Conservation (phyloP, 2,329 filamentous ascomycete genomes). For the Diaporthe caulivora region DNA sequence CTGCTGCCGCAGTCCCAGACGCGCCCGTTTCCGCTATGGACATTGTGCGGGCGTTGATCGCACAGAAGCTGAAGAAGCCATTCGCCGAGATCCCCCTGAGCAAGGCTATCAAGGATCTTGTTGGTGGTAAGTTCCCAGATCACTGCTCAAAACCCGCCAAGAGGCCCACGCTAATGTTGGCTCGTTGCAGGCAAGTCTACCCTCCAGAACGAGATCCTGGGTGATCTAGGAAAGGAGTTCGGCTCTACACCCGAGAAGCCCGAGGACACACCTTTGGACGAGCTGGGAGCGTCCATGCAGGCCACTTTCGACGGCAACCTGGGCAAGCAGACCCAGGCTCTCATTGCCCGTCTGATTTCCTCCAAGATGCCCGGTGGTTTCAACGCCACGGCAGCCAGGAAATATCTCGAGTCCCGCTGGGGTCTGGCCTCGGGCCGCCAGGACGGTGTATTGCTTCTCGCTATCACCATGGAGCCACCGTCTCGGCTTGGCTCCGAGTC, state of each 20-base stretch:
- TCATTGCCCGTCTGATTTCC: conserved; percentile 94
- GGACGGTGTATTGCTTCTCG: conserved; percentile 89
- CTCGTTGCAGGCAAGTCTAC: conserved; percentile 88
- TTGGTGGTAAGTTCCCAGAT: conserved; percentile 83
- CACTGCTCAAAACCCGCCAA: conserved; percentile 7
- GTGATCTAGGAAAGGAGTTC: conserved; percentile 98
- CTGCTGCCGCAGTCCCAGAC: conserved; percentile 88
- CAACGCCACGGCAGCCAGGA: conserved; percentile 96
- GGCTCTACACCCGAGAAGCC: conserved; percentile 98
- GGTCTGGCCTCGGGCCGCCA: conserved; percentile 88
- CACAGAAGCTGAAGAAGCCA: conserved; percentile 97
- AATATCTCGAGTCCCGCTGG: conserved; percentile 96
- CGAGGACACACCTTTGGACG: conserved; percentile 96
- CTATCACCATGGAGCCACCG: conserved; percentile 92
- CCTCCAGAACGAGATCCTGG: conserved; percentile 97
- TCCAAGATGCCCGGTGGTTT: conserved; percentile 99
- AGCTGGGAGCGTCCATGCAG: conserved; percentile 95
- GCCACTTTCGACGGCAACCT: conserved; percentile 98
- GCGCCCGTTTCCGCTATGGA: conserved; percentile 89
- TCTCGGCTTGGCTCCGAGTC: conserved; percentile 88
- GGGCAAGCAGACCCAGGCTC: conserved; percentile 93
- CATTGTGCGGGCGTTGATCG: conserved; percentile 88
- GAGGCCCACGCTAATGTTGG: conserved; percentile 32
- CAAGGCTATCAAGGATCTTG: conserved; percentile 98
- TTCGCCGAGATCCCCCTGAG: conserved; percentile 88